Percentiles rank a stretch among this genome's conserved stretches.
Evolutionary conservation across 2,329 filamentous ascomycete genomes (phyloP).

Genomic region (Sclerotinia borealis): DNA sequence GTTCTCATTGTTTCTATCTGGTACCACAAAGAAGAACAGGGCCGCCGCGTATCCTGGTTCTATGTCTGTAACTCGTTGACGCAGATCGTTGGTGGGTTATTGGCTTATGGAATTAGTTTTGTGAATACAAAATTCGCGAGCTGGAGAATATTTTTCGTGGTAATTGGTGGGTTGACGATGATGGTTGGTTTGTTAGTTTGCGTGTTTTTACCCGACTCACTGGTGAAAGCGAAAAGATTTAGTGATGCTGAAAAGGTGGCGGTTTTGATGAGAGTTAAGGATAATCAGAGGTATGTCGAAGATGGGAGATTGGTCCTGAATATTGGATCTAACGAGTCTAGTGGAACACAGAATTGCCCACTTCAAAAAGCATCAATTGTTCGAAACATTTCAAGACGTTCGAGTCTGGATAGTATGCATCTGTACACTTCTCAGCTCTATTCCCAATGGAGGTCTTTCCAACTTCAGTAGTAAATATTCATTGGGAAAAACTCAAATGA

Average conservation of each 20-base stretch:
- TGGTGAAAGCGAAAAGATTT: constrained; percentile 36
- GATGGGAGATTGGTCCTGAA: background rate
- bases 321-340: background rate
- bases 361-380: background rate
- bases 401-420: background rate
- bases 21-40: constrained; percentile 52
- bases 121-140: constrained; percentile 8
- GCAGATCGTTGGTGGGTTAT: constrained; percentile 23
- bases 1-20: constrained; percentile 50
- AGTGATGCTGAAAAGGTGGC: constrained; percentile 33
- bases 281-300: background rate
- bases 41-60: constrained; percentile 35
- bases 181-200: background rate
- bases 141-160: constrained; percentile 10
- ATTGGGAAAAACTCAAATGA: too few species aligned
- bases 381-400: background rate
- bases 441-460: background rate
- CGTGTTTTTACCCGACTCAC: background rate
- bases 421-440: background rate
- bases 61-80: background rate
- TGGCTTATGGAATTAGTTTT: constrained; percentile 6
- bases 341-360: background rate
- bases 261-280: background rate
- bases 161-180: constrained; percentile 6
- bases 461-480: background rate